Base-by-base conservation (phyloP, 345 rosid species). In the Populus ilicifolia region DNA sequence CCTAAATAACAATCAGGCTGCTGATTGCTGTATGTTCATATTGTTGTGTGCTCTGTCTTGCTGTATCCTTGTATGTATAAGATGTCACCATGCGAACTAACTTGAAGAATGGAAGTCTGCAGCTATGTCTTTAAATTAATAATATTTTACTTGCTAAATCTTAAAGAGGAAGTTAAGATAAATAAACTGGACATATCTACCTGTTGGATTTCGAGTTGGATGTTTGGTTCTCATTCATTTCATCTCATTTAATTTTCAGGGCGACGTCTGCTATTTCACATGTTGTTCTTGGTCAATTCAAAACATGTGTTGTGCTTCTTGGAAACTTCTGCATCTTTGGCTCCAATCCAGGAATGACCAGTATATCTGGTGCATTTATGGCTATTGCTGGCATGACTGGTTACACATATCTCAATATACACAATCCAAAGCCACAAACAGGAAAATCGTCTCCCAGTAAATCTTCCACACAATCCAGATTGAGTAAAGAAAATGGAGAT, bases 221-320 rank as follows among this genome's bases (percentile, higher is more conserved):
- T 16, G 30, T 36, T 61, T 46, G 64, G 39, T 78, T 72, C 65
- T 52, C 36, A 73, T 73, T 72, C 7, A 16, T 35, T 38, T 41
- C 21, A 6, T 46, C 63, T 67, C 10, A 25, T 35, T 54, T 68
- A 41, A 10, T 61, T 80, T 71, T 23, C 90, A 91, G 93, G 75
- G 92, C 92, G n/a, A 91, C 96, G 9, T 91, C 96, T 30, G 91
- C 96, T 21, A 81, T 85, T 46, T 86, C 96, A 23, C 96, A 89
- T 20, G 93, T 91, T 2, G 93, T 91, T 75, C 91, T 88, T 2
- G 96, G 96, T 77, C 96, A 91, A 79, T 91, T 91, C 86, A 91
- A 91, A 84, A 91, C 96, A 2, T 91, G 96, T 36, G 84, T 89
- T 74, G 73, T 91, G 70, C 91, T 91, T 71, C 88, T 91, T 0